Evolutionary conservation across 108 stramenopile species (phyloP).

Genomic region (Cyclotella distinguenda): DNA sequence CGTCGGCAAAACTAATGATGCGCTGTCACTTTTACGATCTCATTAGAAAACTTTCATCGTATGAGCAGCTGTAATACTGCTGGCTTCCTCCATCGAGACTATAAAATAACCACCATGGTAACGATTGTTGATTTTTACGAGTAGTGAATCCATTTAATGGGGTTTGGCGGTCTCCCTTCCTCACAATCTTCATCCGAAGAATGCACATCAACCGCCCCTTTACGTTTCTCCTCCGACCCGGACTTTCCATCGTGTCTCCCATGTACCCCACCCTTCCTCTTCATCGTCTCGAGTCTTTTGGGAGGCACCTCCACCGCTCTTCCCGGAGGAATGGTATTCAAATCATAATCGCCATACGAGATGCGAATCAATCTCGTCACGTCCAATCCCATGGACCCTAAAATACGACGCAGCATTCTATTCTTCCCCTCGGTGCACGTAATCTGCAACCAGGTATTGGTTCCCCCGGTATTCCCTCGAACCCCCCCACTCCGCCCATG

Average conservation of each 20-base stretch:
- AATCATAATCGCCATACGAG: slow-evolving; percentile 69
- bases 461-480: slow-evolving; percentile 18
- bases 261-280: slow-evolving; percentile 45
- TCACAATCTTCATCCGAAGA: too few relatives aligned
- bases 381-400: slow-evolving; percentile 63
- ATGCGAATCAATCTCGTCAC: slow-evolving; percentile 79
- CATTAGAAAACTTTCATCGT: slow-evolving; percentile 30
- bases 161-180: too few relatives aligned
- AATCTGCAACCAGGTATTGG: slow-evolving; percentile 75
- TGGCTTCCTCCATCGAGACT: neutral
- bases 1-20: slow-evolving; percentile 49
- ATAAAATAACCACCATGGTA: neutral
- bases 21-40: slow-evolving; percentile 38
- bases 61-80: slow-evolving; percentile 20
- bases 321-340: slow-evolving; percentile 80
- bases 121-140: slow-evolving; percentile 2
- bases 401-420: slow-evolving; percentile 74
- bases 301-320: slow-evolving; percentile 65
- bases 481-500: slow-evolving; percentile 3
- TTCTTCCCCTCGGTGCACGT: slow-evolving; percentile 78
- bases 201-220: too few relatives aligned
- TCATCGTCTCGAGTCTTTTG: slow-evolving; percentile 55
- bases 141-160: slow-evolving; percentile 35
- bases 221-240: too few relatives aligned
- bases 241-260: neutral